These are phyloP conservation scores for Blastomyces silverae DNA, from an alignment of 2,329 filamentous ascomycete species.

Conservation along the genomic window DNA sequence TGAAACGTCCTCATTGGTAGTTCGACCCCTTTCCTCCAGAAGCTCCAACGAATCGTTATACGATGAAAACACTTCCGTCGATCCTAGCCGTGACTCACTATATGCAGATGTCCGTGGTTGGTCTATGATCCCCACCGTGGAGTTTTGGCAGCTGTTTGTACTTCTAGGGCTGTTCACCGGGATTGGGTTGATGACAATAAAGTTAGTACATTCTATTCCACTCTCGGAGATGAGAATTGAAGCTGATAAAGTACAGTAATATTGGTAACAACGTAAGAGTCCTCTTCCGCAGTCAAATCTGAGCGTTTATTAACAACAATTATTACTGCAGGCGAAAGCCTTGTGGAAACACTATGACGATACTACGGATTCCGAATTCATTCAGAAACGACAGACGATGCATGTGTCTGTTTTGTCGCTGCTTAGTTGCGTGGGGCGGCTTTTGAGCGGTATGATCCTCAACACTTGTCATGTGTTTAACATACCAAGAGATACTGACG, in stretches of 20 bases:
- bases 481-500: neutral
- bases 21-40: slow-evolving; percentile 50
- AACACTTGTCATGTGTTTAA: neutral
- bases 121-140: slow-evolving; percentile 60
- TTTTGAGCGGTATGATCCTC: slow-evolving; percentile 58
- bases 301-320: slow-evolving; percentile 2
- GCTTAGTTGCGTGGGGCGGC: slow-evolving; percentile 73
- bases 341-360: slow-evolving; percentile 83
- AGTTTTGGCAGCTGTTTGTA: slow-evolving; percentile 87
- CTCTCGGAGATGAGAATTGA: neutral
- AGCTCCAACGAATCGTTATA: slow-evolving; percentile 46
- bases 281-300: neutral
- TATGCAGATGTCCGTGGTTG: slow-evolving; percentile 87
- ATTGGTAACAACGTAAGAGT: slow-evolving; percentile 72
- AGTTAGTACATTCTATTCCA: slow-evolving; percentile 54
- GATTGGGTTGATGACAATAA: slow-evolving; percentile 97
- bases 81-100: slow-evolving; percentile 63
- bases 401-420: slow-evolving; percentile 93
- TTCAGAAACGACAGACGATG: slow-evolving; percentile 75
- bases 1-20: slow-evolving; percentile 77
- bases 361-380: slow-evolving; percentile 62
- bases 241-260: slow-evolving; percentile 56
- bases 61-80: slow-evolving; percentile 52
- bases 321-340: slow-evolving; percentile 52
- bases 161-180: slow-evolving; percentile 88